phyloP scores from a whole-genome alignment of 495 filamentous ascomycete species.

The Penicillium robsamsonii region DNA sequence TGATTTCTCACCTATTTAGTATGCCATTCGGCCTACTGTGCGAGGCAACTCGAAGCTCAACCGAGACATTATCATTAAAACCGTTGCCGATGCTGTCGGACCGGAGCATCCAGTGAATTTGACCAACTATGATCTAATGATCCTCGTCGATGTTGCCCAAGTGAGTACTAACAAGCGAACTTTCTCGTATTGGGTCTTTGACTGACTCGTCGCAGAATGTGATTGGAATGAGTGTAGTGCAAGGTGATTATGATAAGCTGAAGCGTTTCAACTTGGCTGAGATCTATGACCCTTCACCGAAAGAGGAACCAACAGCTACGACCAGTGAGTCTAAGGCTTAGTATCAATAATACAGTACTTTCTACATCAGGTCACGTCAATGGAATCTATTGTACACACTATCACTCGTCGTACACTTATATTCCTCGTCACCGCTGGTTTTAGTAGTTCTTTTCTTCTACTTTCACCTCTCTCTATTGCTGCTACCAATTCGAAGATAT shows the following conservation, averaged over 20 bases:
- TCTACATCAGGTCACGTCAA: too few species aligned
- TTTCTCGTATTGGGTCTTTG: not conserved
- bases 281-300: constrained; percentile 52
- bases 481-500: too few species aligned
- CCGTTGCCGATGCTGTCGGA: constrained; percentile 67
- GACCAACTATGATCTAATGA: constrained; percentile 73
- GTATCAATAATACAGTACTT: not conserved
- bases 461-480: too few species aligned
- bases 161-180: constrained; percentile 46
- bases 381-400: not conserved
- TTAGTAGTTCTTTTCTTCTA: not conserved
- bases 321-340: constrained; percentile 7
- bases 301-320: constrained; percentile 10
- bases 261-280: constrained; percentile 73
- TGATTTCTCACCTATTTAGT: constrained; percentile 51
- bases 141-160: constrained; percentile 86
- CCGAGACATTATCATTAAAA: constrained; percentile 73
- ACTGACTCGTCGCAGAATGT: constrained; percentile 54
- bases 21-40: constrained; percentile 82
- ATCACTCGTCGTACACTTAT: not conserved
- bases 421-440: not conserved
- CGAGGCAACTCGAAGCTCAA: constrained; percentile 75
- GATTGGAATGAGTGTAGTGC: constrained; percentile 76
- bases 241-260: constrained; percentile 63
- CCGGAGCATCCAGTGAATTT: constrained; percentile 78